Percentiles rank a stretch among this genome's conserved stretches.
These are phyloP conservation scores for Candida loeiensis DNA, from an alignment of 805 yeast species.

Conservation along the genomic window DNA sequence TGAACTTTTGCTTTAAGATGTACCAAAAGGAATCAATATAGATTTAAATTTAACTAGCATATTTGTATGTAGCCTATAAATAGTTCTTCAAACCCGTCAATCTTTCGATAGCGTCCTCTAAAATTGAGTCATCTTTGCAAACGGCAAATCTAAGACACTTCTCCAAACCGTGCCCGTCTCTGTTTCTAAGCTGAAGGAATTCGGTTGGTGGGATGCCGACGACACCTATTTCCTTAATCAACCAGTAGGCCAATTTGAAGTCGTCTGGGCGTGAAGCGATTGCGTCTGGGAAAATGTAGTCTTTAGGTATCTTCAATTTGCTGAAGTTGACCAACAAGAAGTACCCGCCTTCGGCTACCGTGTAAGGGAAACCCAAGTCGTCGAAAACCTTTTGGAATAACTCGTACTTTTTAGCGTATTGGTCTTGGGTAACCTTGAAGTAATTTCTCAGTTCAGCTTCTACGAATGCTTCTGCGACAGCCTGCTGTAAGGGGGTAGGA, in stretches of 20 bases:
- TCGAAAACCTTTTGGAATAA: slow-evolving; percentile 77
- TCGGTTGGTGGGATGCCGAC: slow-evolving; percentile 98
- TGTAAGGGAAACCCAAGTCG: slow-evolving; percentile 83
- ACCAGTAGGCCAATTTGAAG: slow-evolving; percentile 88
- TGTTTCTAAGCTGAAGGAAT: slow-evolving; percentile 66
- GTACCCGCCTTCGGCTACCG: slow-evolving; percentile 90
- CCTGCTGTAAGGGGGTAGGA: slow-evolving; percentile 91
- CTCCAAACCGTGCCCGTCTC: slow-evolving; percentile 66
- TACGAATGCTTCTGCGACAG: slow-evolving; percentile 73
- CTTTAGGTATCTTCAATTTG: slow-evolving; percentile 74
- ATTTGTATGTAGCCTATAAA: slow-evolving; percentile 17
- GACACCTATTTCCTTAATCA: slow-evolving; percentile 87
- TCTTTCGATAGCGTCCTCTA: slow-evolving; percentile 78
- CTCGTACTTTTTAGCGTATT: slow-evolving; percentile 68
- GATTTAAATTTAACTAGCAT: not conserved
- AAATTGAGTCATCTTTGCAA: slow-evolving; percentile 82
- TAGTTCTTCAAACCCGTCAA: slow-evolving; percentile 68
- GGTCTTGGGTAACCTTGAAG: slow-evolving; percentile 64
- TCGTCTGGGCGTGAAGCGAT: slow-evolving; percentile 71
- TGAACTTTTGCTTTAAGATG: slow-evolving; percentile 51
- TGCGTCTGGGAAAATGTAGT: slow-evolving; percentile 68
- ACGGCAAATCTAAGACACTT: slow-evolving; percentile 90
- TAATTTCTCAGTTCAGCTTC: slow-evolving; percentile 61
- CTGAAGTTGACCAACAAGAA: slow-evolving; percentile 85
- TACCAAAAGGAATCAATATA: not conserved